These are phyloP conservation scores for Erythrophleum ivorense DNA, from an alignment of 331 rosid species.

Conservation along the genomic window DNA sequence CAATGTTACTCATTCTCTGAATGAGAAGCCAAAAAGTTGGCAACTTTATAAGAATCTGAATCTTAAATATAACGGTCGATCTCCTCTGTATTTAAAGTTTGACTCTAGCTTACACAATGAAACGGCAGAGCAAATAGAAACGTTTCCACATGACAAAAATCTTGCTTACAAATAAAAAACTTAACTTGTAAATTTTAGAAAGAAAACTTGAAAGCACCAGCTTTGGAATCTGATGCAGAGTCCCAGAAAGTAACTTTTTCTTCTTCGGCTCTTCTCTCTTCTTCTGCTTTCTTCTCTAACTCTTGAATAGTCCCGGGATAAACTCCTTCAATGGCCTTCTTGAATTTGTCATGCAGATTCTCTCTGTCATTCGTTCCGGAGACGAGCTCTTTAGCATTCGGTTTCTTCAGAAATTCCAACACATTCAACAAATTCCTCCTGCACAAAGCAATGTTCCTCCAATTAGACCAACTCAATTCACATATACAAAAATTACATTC, in stretches of 20 bases:
- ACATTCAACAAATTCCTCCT: slow-evolving; percentile 83
- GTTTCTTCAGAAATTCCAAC: slow-evolving; percentile 76
- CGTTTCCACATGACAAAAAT: too few species aligned
- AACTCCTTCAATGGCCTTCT: slow-evolving; percentile 70
- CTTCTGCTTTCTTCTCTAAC: slow-evolving; percentile 57
- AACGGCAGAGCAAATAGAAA: too few species aligned
- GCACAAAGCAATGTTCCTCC: slow-evolving; percentile 49
- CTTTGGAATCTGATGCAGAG: slow-evolving; percentile 61
- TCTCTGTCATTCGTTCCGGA: slow-evolving; percentile 83
- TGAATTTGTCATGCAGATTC: slow-evolving; percentile 77
- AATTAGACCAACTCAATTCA: too few species aligned
- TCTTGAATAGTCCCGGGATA: slow-evolving; percentile 69
- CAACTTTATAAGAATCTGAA: too few species aligned
- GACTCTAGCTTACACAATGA: too few species aligned
- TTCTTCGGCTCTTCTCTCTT: slow-evolving; percentile 59
- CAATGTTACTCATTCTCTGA: too few species aligned
- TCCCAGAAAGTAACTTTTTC: slow-evolving; percentile 76
- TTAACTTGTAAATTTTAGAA: too few species aligned
- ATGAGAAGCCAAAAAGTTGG: too few species aligned
- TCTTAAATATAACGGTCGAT: too few species aligned
- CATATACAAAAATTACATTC: too few species aligned
- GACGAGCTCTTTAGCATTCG: slow-evolving; percentile 73
- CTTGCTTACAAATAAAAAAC: too few species aligned
- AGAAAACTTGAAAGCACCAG: slow-evolving; percentile 84
- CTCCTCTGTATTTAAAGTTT: too few species aligned